phyloP scores from a whole-genome alignment of 1,139 yeast genomes.

The Saccharomyces hybrid region DNA sequence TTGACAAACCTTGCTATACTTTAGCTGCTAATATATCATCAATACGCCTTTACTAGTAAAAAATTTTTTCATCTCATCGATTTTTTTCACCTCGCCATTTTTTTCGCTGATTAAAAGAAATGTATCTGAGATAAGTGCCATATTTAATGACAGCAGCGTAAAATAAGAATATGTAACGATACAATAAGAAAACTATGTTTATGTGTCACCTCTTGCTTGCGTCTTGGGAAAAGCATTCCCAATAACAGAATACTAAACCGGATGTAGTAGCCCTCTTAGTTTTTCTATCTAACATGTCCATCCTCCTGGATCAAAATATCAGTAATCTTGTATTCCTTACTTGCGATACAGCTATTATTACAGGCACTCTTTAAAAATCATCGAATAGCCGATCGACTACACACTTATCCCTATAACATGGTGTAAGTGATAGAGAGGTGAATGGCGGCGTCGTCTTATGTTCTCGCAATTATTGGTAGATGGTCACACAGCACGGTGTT shows the following conservation, averaged over 20 bases:
- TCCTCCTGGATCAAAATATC: background rate
- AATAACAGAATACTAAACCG: background rate
- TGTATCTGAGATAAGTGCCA: background rate
- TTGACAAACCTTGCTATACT: background rate
- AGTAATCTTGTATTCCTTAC: background rate
- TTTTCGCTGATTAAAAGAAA: background rate
- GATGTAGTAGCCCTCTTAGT: background rate
- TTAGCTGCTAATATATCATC: background rate
- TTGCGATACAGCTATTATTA: background rate
- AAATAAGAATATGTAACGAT: background rate
- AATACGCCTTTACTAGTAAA: background rate
- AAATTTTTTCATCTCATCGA: conserved; percentile 1
- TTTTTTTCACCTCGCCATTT: background rate
- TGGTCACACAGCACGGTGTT: conserved; percentile 1
- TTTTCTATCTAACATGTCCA: background rate
- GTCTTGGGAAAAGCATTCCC: background rate
- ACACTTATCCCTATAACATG: background rate
- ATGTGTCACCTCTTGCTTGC: background rate
- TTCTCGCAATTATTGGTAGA: background rate
- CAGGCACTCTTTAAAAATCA: background rate
- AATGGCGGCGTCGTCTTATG: background rate
- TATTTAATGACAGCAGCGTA: background rate
- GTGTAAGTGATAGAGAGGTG: background rate
- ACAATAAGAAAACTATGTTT: background rate
- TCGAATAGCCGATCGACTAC: background rate